A percentile compares a stretch with the other conserved stretches of the same genome.
These are phyloP conservation scores for Cicer judaicum DNA, from an alignment of 306 rosid species.

Conservation along the genomic window DNA sequence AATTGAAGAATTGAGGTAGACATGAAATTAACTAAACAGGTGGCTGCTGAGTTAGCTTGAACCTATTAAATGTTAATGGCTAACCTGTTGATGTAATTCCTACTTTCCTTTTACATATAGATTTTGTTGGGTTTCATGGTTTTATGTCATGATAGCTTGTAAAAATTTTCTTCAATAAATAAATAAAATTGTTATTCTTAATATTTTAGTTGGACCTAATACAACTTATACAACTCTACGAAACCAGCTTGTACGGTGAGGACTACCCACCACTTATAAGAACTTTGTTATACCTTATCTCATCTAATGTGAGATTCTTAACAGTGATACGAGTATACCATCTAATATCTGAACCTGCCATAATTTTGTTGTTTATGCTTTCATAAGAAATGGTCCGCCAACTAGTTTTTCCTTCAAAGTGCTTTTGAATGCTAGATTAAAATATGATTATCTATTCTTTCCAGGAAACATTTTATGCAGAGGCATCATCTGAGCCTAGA, in stretches of 20 bases:
- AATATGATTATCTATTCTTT: constrained; percentile 30
- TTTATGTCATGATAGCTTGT: constrained; percentile 7
- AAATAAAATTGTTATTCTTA: not conserved
- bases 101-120: not conserved
- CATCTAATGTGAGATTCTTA: too few relatives aligned
- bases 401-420: not conserved
- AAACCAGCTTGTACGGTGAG: too few relatives aligned
- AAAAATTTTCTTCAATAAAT: constrained; percentile 1
- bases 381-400: not conserved
- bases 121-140: not conserved
- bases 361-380: too few relatives aligned
- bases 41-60: constrained; percentile 17
- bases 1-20: not conserved
- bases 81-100: not conserved
- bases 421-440: not conserved
- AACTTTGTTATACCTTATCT: too few relatives aligned
- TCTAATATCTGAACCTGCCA: too few relatives aligned
- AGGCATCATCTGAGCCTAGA: constrained; percentile 33
- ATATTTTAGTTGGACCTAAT: too few relatives aligned
- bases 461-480: constrained; percentile 46
- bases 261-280: too few relatives aligned
- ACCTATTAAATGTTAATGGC: constrained; percentile 7
- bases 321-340: too few relatives aligned
- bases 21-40: constrained; percentile 21
- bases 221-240: too few relatives aligned